Evolutionary conservation across 2,329 filamentous ascomycete species (phyloP).

Genomic region (Neofusicoccum ribis): DNA sequence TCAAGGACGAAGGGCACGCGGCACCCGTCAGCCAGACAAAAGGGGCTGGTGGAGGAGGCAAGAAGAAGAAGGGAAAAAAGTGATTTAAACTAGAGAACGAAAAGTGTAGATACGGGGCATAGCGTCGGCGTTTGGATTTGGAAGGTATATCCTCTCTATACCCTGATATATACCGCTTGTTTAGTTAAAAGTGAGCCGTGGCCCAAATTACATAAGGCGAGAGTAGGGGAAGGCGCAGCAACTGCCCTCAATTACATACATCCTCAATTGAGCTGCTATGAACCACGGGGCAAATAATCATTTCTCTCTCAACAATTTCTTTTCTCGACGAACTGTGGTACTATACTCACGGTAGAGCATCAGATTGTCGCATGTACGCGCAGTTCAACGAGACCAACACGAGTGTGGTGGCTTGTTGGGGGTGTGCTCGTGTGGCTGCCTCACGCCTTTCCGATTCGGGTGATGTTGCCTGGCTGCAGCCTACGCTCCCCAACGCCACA

Average conservation of each 20-base stretch:
- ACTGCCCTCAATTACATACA: too few species aligned
- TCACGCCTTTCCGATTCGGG: slow-evolving; percentile 3
- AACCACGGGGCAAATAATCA: too few species aligned
- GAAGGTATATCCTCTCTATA: slow-evolving; percentile 4
- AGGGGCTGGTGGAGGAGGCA: slow-evolving; percentile 20
- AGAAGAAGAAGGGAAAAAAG: slow-evolving; percentile 25
- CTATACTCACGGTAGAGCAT: too few species aligned
- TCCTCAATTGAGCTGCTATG: too few species aligned
- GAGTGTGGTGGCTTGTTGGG: not conserved
- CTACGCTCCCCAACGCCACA: not conserved
- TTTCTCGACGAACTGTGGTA: too few species aligned
- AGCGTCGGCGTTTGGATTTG: slow-evolving; percentile 2
- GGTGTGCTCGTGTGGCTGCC: not conserved
- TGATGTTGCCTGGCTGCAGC: not conserved
- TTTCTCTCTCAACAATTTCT: too few species aligned
- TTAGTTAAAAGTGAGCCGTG: not conserved
- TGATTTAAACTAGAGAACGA: not conserved
- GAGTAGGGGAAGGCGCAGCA: too few species aligned
- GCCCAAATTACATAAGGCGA: too few species aligned
- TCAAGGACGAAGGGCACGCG: slow-evolving; percentile 67
- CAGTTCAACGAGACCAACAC: too few species aligned
- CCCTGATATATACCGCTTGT: not conserved
- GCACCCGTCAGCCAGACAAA: slow-evolving; percentile 41
- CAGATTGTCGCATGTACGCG: too few species aligned
- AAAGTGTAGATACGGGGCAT: not conserved